Percentiles rank a stretch among this genome's conserved stretches.
These are phyloP conservation scores for Aureobasidium zeae DNA, from an alignment of 2,329 filamentous ascomycete species.

Conservation along the genomic window DNA sequence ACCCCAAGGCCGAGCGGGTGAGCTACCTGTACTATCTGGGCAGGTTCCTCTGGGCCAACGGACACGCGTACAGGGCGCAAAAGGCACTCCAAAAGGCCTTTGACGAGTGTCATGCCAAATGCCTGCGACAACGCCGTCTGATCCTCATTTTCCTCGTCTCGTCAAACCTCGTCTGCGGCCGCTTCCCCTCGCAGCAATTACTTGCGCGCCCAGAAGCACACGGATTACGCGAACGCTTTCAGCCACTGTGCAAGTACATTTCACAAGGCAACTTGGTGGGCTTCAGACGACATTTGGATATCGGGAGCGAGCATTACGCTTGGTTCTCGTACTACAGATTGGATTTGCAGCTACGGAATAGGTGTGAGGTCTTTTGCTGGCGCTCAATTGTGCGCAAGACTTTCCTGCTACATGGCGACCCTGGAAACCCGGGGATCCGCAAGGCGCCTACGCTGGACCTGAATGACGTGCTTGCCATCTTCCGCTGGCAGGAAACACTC, in stretches of 20 bases:
- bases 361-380: constrained; percentile 76
- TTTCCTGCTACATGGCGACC: constrained; percentile 70
- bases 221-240: constrained; percentile 56
- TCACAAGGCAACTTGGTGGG: constrained; percentile 62
- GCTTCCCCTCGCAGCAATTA: constrained; percentile 62
- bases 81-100: constrained; percentile 72
- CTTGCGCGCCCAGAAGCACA: constrained; percentile 62
- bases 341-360: constrained; percentile 63
- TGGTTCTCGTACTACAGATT: constrained; percentile 73
- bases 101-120: constrained; percentile 54
- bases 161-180: constrained; percentile 72
- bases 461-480: constrained; percentile 54
- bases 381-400: constrained; percentile 67
- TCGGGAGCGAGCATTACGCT: constrained; percentile 44
- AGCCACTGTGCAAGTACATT: constrained; percentile 64
- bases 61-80: constrained; percentile 69
- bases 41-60: constrained; percentile 77
- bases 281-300: constrained; percentile 61
- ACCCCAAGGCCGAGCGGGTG: constrained; percentile 76
- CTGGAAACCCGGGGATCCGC: constrained; percentile 48
- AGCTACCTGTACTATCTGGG: constrained; percentile 94
- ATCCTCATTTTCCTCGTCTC: constrained; percentile 80
- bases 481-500: constrained; percentile 52
- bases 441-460: constrained; percentile 66
- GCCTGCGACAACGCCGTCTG: constrained; percentile 58